Evolutionary conservation across 495 filamentous ascomycete genomes (phyloP).

Genomic region (Xylaria telfairii): DNA sequence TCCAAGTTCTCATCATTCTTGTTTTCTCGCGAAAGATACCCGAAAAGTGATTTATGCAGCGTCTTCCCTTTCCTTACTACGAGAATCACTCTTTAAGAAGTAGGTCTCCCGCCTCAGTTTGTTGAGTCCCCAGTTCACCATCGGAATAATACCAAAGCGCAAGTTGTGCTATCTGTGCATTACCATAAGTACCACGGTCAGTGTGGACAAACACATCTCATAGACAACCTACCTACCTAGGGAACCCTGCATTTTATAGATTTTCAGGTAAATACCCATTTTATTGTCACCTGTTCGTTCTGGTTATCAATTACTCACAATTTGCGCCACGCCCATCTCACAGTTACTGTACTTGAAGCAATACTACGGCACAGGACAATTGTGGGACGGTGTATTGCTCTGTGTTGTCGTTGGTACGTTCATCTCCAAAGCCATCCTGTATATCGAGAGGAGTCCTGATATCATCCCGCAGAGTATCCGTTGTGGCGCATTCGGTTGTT

Average conservation of each 20-base stretch:
- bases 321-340: neutral
- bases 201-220: neutral
- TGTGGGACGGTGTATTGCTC: slow-evolving; percentile 3
- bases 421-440: neutral
- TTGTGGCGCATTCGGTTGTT: neutral
- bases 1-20: neutral
- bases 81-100: neutral
- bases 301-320: neutral
- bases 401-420: neutral
- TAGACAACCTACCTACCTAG: neutral
- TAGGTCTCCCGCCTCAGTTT: neutral
- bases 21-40: slow-evolving; percentile 10
- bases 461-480: slow-evolving; percentile 15
- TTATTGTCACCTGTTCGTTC: neutral
- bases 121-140: too few species aligned
- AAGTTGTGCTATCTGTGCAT: neutral
- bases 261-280: neutral
- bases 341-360: neutral
- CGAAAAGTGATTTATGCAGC: neutral
- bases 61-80: neutral
- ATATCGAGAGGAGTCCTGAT: slow-evolving; percentile 13
- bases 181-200: neutral
- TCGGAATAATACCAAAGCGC: neutral
- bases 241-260: neutral
- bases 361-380: neutral